Evolutionary conservation across 2,329 filamentous ascomycete genomes (phyloP).

Genomic region (Apiospora hydei): DNA sequence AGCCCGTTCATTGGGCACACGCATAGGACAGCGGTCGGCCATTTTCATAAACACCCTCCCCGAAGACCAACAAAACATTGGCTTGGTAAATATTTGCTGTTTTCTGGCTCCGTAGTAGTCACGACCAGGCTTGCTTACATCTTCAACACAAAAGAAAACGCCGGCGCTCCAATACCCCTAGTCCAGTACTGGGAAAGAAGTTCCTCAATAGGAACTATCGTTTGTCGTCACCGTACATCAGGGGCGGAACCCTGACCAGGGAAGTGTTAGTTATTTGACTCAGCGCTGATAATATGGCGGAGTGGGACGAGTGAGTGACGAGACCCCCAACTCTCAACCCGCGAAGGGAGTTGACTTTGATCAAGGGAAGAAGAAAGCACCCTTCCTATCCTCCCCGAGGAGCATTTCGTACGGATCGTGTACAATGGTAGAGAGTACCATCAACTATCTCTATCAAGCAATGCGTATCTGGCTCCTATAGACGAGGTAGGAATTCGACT

Average conservation of each 20-base stretch:
- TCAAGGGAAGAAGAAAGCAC: slow-evolving; percentile 46
- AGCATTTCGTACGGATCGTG: slow-evolving; percentile 64
- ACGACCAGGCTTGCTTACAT: not conserved
- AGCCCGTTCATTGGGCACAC: not conserved
- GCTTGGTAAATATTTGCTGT: not conserved
- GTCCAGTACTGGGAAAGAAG: not conserved
- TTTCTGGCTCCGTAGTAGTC: not conserved
- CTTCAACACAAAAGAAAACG: not conserved
- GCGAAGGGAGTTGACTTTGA: not conserved
- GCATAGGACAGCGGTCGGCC: not conserved
- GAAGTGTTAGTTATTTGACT: not conserved
- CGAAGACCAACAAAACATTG: not conserved
- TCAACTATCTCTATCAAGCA: slow-evolving; percentile 69
- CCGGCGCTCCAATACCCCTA: not conserved
- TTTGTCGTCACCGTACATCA: not conserved
- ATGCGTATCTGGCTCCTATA: slow-evolving; percentile 71
- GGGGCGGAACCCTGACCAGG: not conserved
- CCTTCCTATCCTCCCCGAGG: slow-evolving; percentile 49
- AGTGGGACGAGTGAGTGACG: slow-evolving; percentile 21
- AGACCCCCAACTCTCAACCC: not conserved
- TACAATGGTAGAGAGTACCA: slow-evolving; percentile 72
- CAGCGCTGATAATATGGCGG: slow-evolving; percentile 1
- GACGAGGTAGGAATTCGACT: slow-evolving; percentile 65
- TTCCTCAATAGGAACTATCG: no score
- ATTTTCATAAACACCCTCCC: not conserved